Conservation (phyloP, 352 stramenopile species). For the Phytophthora pistaciae region DNA sequence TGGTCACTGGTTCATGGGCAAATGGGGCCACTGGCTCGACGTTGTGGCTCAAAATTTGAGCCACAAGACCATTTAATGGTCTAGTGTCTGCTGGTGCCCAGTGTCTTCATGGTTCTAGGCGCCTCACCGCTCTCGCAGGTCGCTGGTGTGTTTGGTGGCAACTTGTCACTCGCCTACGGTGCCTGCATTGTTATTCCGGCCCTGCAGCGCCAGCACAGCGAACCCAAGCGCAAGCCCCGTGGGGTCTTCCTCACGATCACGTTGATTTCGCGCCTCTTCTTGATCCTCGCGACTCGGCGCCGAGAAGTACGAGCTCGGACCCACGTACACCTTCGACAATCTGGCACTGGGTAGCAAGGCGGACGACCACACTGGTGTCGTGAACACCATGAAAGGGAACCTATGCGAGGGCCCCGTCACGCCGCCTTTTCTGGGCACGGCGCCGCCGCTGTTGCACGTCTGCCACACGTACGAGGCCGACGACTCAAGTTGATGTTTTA, state of each 20-base stretch:
- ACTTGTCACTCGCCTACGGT: slow-evolving; percentile 29
- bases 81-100: too few relatives aligned
- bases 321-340: slow-evolving; percentile 62
- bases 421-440: slow-evolving; percentile 56
- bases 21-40: too few relatives aligned
- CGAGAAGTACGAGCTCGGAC: too few relatives aligned
- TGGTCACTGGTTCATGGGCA: too few relatives aligned
- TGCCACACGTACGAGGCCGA: slow-evolving; percentile 51
- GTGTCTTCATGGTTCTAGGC: too few relatives aligned
- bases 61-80: too few relatives aligned
- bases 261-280: slow-evolving; percentile 47
- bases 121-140: too few relatives aligned
- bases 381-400: slow-evolving; percentile 65
- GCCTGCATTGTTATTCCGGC: slow-evolving; percentile 29
- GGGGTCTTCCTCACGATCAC: slow-evolving; percentile 46
- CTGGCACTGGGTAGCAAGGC: slow-evolving; percentile 60
- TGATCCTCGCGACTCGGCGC: slow-evolving; percentile 22
- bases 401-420: slow-evolving; percentile 58
- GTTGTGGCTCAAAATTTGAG: slow-evolving; percentile 38
- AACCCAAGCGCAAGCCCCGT: slow-evolving; percentile 42
- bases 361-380: slow-evolving; percentile 69
- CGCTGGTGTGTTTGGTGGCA: slow-evolving; percentile 25
- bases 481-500: slow-evolving; percentile 77
- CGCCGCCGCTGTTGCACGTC: slow-evolving; percentile 56
- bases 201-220: slow-evolving; percentile 27